Evolutionary conservation across 106 monocot species (phyloP).

Genomic region (Allium sativum): DNA sequence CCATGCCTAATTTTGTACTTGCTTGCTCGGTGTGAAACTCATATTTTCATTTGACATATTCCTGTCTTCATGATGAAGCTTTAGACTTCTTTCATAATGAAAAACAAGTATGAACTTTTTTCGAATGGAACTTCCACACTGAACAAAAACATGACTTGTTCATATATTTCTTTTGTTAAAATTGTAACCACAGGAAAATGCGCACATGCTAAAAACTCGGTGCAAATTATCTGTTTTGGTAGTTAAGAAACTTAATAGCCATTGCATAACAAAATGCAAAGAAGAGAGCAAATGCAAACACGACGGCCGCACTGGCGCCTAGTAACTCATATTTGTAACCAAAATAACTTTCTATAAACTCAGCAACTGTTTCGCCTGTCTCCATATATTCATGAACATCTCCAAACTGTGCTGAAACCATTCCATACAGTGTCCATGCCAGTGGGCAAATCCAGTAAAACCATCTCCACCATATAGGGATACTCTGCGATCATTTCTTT

Average conservation of each 20-base stretch:
- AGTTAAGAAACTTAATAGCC: conserved; percentile 59
- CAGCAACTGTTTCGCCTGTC: conserved; percentile 14
- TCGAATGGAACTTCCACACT: too few relatives aligned
- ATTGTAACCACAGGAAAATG: too few relatives aligned
- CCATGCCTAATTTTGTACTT: too few relatives aligned
- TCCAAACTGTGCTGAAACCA: conserved; percentile 68
- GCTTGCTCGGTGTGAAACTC: too few relatives aligned
- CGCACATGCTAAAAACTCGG: too few relatives aligned
- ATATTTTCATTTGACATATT: too few relatives aligned
- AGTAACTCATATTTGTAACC: conserved; percentile 65
- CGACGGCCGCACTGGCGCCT: conserved; percentile 33
- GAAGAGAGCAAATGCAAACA: conserved; percentile 44
- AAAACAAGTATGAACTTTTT: too few relatives aligned
- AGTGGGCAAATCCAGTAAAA: conserved; percentile 73
- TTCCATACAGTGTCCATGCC: conserved; percentile 66
- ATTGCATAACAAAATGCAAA: conserved; percentile 66
- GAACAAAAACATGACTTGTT: too few relatives aligned
- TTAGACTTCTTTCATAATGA: too few relatives aligned
- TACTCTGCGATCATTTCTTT: conserved; percentile 29
- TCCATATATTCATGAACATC: conserved; percentile 10
- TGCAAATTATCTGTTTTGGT: conserved; percentile 51
- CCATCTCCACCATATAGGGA: conserved; percentile 97
- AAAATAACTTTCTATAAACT: conserved; percentile 33
- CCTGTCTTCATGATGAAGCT: too few relatives aligned
- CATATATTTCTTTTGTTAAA: too few relatives aligned